A percentile compares a stretch with the other conserved stretches of the same genome.
These are phyloP conservation scores for Cyanodermella asteris DNA, from an alignment of 2,329 filamentous ascomycete genomes.

Conservation along the genomic window DNA sequence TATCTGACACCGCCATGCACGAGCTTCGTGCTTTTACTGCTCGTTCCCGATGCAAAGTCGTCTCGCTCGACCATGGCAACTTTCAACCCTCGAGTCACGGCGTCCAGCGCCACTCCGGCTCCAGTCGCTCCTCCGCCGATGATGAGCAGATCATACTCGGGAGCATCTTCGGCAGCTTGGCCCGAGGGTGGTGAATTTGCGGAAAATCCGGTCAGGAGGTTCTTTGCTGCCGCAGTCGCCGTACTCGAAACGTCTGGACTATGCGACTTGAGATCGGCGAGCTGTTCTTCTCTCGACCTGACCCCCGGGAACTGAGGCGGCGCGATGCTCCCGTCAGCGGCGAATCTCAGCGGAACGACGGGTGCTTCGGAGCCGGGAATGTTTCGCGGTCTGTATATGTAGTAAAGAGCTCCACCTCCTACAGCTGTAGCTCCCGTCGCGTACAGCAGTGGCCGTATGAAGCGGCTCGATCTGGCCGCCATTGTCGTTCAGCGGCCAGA, in stretches of 20 bases:
- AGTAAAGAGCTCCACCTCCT: slow-evolving; percentile 35
- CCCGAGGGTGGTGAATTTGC: not conserved
- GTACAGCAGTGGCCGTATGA: slow-evolving; percentile 37
- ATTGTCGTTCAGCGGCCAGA: not conserved
- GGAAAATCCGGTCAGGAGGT: slow-evolving; percentile 3
- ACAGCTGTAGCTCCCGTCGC: slow-evolving; percentile 31
- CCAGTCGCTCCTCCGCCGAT: slow-evolving; percentile 65
- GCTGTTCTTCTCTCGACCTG: slow-evolving; percentile 28
- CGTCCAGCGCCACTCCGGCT: slow-evolving; percentile 60
- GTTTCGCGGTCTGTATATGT: slow-evolving; percentile 39
- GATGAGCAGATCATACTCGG: slow-evolving; percentile 54
- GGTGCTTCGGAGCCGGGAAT: slow-evolving; percentile 41
- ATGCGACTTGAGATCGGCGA: slow-evolving; percentile 27
- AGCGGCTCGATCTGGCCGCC: slow-evolving; percentile 19
- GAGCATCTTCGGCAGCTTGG: slow-evolving; percentile 15
- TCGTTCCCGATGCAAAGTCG: slow-evolving; percentile 63
- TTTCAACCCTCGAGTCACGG: slow-evolving; percentile 54
- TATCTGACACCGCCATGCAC: slow-evolving; percentile 72
- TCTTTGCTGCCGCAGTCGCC: slow-evolving; percentile 4
- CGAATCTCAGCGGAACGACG: slow-evolving; percentile 38
- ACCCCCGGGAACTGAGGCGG: slow-evolving; percentile 29
- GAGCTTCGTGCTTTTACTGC: slow-evolving; percentile 71
- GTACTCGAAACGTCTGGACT: too few relatives aligned
- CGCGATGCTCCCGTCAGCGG: slow-evolving; percentile 33
- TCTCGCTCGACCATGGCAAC: slow-evolving; percentile 66